Evolutionary conservation across 306 rosid species (phyloP), one percentile per base, ranked within the genome.

Genomic region (Trifolium repens): DNA sequence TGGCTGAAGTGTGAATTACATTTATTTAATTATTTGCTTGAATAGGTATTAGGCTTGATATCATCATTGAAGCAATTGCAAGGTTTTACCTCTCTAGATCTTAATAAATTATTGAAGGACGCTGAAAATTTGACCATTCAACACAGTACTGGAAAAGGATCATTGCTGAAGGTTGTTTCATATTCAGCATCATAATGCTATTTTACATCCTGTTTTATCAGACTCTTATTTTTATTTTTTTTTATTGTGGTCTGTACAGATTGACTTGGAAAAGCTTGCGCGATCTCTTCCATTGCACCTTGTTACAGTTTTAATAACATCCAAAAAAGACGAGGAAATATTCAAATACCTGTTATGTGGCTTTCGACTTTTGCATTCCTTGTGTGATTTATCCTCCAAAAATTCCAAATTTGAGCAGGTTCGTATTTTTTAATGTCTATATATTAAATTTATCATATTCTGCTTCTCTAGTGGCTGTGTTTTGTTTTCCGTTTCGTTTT

Each of bases 381-480:
- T 90, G 78, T 94, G 91, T 76, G 98, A 94, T 77, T 87, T 94
- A 84, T 92, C 98, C 39, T 85, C 90, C 81, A 91, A 94, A 54
- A 85, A 87, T 85, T 68, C 96, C 71, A 91, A 87, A 82, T 84
- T 94, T 12, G 97, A 91, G 75, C 97, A 94, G 98, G 98, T 94
- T 77, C 76, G 32, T 71, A 75, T 67, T 74, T 32, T 68, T 68
- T 24, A 47, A 60, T 65, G 13, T 53, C 55, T 10, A 22, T 22
- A 22, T 22, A 22, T 70, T 34, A 69, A 66, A 57, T 80, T 32
- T 59, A 13, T 13, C 22, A 49, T 81, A 39, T 81, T 67, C 15
- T 72, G 63, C 22, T 82, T 64, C 67, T 73, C 52, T 73, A 46
- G 14, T 68, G 37, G 43, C 34, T 60, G 42, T 75, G 4, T 40